These are phyloP conservation scores for Blastobotrys serpentis DNA, from an alignment of 1,139 yeast genomes.

Conservation along the genomic window DNA sequence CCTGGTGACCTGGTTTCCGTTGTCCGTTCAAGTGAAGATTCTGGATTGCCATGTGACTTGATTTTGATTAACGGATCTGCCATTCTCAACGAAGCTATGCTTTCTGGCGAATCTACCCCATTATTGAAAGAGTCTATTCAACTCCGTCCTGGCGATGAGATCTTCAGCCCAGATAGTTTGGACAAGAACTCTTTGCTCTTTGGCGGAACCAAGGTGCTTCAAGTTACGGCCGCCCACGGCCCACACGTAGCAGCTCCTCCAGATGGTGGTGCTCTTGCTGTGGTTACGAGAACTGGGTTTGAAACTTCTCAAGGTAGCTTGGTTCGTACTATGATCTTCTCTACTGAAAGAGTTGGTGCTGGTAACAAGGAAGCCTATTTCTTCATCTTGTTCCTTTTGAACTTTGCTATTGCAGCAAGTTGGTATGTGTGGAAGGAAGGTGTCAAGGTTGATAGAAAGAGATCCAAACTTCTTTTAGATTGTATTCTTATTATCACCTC, in stretches of 20 bases:
- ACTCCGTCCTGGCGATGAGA: constrained; percentile 72
- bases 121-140: constrained; percentile 86
- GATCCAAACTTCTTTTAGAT: constrained; percentile 88
- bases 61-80: constrained; percentile 83
- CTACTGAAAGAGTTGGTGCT: constrained; percentile 94
- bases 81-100: constrained; percentile 96
- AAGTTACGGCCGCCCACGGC: constrained; percentile 69
- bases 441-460: constrained; percentile 90
- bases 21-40: constrained; percentile 83
- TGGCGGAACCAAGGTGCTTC: constrained; percentile 97
- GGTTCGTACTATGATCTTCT: constrained; percentile 96
- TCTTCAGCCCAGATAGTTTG: constrained; percentile 69
- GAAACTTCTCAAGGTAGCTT: constrained; percentile 97
- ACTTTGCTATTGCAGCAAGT: constrained; percentile 92
- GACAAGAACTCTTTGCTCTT: constrained; percentile 89
- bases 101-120: constrained; percentile 98
- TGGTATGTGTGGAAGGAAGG: constrained; percentile 99
- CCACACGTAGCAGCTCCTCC: constrained; percentile 56
- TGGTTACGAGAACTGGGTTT: constrained; percentile 91
- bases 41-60: constrained; percentile 96
- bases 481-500: constrained; percentile 95
- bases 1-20: constrained; percentile 94
- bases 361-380: constrained; percentile 93
- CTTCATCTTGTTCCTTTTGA: constrained; percentile 82
- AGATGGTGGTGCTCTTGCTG: constrained; percentile 88